These are phyloP conservation scores for Auricularia cornea DNA, from an alignment of 768 basidiomycete species.

Conservation along the genomic window DNA sequence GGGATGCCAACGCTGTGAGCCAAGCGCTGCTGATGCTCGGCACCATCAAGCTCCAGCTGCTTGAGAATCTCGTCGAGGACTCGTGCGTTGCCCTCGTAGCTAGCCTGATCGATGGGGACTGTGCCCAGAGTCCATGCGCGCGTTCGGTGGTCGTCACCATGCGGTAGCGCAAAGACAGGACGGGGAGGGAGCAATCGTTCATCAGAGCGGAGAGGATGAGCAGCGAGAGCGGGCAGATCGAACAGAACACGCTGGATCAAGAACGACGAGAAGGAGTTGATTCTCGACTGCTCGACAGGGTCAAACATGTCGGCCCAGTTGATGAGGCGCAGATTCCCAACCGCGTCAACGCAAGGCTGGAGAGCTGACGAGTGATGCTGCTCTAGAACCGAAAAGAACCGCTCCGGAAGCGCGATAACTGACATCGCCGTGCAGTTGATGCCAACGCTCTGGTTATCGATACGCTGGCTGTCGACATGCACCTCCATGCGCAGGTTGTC, in stretches of 20 bases:
- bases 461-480: not conserved
- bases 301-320: no score
- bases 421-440: not conserved
- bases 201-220: not conserved
- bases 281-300: no score
- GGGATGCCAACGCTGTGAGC: not conserved
- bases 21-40: not conserved
- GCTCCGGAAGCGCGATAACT: not conserved
- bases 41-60: not conserved
- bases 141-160: not conserved
- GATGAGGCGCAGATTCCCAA: no score
- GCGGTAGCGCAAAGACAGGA: not conserved
- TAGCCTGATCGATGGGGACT: not conserved
- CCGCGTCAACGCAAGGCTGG: no score
- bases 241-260: no score
- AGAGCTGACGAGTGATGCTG: no score
- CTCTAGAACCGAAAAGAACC: not conserved
- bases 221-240: no score
- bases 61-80: not conserved
- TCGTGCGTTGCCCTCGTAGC: not conserved
- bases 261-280: no score
- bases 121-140: not conserved
- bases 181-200: not conserved
- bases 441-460: not conserved
- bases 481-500: not conserved